phyloP scores from a whole-genome alignment of 1,284 basidiomycete genomes.

The Naganishia albida region DNA sequence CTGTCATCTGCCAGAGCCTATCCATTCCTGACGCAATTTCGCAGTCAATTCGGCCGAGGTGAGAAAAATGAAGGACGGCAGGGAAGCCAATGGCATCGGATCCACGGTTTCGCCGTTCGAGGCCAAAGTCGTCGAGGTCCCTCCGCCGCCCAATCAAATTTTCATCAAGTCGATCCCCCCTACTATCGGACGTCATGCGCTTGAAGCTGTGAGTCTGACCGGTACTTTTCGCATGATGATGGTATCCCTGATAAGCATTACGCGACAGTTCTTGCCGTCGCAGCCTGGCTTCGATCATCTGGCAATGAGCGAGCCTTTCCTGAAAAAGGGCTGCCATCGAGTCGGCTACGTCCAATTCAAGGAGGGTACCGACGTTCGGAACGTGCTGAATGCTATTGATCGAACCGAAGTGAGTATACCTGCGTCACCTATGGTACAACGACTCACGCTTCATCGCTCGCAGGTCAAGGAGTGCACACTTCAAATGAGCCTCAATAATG shows the following conservation, averaged over 20 bases:
- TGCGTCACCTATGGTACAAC: too few relatives aligned
- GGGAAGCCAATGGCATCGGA: conserved; percentile 41
- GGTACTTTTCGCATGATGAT: too few relatives aligned
- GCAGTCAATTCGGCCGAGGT: conserved; percentile 20
- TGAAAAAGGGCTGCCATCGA: conserved; percentile 85
- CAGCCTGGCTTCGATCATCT: conserved; percentile 63
- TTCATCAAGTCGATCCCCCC: conserved; percentile 93
- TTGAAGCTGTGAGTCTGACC: conserved; percentile 70
- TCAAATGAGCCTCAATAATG: conserved; percentile 78
- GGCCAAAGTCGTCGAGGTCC: conserved; percentile 65
- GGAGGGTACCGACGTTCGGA: conserved; percentile 76
- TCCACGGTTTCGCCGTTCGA: conserved; percentile 53
- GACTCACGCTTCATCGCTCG: background rate
- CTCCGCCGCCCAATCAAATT: conserved; percentile 79
- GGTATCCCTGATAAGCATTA: background rate
- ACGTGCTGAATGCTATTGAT: conserved; percentile 62
- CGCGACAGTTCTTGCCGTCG: conserved; percentile 47
- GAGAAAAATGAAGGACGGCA: conserved; percentile 55
- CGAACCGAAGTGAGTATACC: background rate
- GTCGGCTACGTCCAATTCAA: conserved; percentile 86
- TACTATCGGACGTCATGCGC: conserved; percentile 77
- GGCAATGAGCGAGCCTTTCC: conserved; percentile 82
- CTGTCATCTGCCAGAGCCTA: background rate
- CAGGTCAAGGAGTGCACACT: conserved; percentile 91
- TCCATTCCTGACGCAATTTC: background rate